phyloP scores from a whole-genome alignment of 805 yeast genomes.

The Kluyveromyces wickerhamii region DNA sequence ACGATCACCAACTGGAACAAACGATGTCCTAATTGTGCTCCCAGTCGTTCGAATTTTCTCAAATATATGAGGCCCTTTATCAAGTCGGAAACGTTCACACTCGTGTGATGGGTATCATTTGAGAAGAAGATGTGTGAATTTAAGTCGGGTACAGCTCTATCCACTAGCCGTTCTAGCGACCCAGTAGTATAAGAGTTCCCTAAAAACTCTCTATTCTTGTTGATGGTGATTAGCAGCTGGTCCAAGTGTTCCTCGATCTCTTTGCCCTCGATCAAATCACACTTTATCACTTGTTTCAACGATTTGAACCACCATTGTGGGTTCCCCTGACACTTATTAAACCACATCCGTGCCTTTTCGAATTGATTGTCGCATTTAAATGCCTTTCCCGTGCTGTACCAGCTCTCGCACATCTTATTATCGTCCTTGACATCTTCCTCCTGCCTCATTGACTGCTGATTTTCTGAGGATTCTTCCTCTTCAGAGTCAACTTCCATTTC shows the following conservation, averaged over 20 bases:
- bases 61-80: background rate
- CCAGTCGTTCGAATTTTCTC: background rate
- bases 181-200: background rate
- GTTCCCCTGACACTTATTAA: slow-evolving; percentile 2
- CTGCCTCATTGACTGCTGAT: background rate
- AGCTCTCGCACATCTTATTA: slow-evolving; percentile 5
- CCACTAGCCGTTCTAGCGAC: slow-evolving; percentile 3
- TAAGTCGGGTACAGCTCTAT: slow-evolving; percentile 5
- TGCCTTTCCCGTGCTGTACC: slow-evolving; percentile 9
- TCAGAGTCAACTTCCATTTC: slow-evolving; percentile 21
- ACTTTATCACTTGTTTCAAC: slow-evolving; percentile 6
- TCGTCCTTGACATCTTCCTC: background rate
- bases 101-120: background rate
- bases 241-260: background rate
- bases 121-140: slow-evolving; percentile 1
- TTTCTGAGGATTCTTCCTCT: slow-evolving; percentile 2
- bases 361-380: slow-evolving; percentile 13
- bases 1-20: background rate
- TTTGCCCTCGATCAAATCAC: background rate
- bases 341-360: slow-evolving; percentile 9
- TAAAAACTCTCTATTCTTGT: background rate
- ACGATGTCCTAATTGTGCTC: background rate
- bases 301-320: slow-evolving; percentile 6
- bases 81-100: background rate
- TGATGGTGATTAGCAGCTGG: background rate